Percentiles rank a stretch among this genome's conserved stretches.
These are phyloP conservation scores for Cystobasidium onofrii DNA, from an alignment of 768 basidiomycete species.

Conservation along the genomic window DNA sequence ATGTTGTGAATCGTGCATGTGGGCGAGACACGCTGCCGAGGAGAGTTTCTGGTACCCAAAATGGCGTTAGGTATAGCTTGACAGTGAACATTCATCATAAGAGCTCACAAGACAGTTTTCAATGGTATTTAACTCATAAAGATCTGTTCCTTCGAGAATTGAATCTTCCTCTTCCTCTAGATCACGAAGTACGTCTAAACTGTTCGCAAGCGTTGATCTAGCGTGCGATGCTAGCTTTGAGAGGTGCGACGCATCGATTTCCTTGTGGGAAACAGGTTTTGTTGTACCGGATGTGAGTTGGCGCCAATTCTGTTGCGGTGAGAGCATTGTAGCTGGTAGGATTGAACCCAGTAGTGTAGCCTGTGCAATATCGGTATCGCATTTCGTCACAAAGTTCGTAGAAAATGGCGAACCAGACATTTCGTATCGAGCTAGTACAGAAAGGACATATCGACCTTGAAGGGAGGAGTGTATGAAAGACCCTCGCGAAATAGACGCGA, in stretches of 20 bases:
- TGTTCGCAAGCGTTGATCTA: background rate
- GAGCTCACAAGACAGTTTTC: background rate
- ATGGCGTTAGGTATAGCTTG: background rate
- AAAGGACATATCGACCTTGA: slow-evolving; percentile 38
- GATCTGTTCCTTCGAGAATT: background rate
- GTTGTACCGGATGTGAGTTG: background rate
- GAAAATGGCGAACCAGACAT: slow-evolving; percentile 67
- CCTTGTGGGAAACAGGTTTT: background rate
- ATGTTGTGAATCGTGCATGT: background rate
- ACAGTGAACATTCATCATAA: background rate
- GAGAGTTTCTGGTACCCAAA: background rate
- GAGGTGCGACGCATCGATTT: background rate
- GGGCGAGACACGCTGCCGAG: background rate
- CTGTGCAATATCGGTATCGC: slow-evolving; percentile 77
- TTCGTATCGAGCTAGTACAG: slow-evolving; percentile 58
- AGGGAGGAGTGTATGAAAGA: slow-evolving; percentile 15
- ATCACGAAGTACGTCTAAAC: background rate
- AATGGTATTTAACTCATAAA: slow-evolving; percentile 2
- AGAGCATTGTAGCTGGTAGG: slow-evolving; percentile 43
- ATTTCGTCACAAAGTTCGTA: slow-evolving; percentile 72
- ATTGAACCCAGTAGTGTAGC: slow-evolving; percentile 38
- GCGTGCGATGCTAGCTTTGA: background rate
- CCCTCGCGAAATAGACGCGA: slow-evolving; percentile 58
- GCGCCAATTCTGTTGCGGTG: background rate
- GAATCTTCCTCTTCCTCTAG: background rate